Evolutionary conservation across 768 basidiomycete species (phyloP).

Genomic region (Lentinula edodes): DNA sequence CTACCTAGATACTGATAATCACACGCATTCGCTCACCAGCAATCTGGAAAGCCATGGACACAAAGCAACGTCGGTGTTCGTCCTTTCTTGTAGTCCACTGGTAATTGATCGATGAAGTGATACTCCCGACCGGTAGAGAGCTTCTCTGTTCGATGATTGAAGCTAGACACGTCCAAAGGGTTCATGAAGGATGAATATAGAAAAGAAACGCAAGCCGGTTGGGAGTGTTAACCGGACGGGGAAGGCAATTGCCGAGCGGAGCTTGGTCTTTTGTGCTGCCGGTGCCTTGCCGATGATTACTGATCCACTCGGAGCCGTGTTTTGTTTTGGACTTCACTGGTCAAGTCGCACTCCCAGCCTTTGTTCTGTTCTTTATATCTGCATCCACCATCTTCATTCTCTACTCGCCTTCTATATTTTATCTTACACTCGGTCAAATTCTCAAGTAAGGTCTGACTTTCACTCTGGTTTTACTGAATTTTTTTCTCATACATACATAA

Average conservation of each 20-base stretch:
- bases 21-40: slow-evolving; percentile 24
- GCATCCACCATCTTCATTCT: not conserved
- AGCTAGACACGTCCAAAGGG: slow-evolving; percentile 33
- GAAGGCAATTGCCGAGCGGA: not conserved
- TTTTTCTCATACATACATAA: slow-evolving; percentile 9
- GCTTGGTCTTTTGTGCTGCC: slow-evolving; percentile 15
- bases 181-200: slow-evolving; percentile 27
- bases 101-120: slow-evolving; percentile 70
- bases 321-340: slow-evolving; percentile 6
- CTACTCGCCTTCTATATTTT: slow-evolving; percentile 9
- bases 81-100: slow-evolving; percentile 32
- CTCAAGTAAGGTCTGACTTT: slow-evolving; percentile 29
- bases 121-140: slow-evolving; percentile 60
- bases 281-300: not conserved
- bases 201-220: slow-evolving; percentile 9
- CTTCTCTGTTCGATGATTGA: slow-evolving; percentile 45
- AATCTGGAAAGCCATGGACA: slow-evolving; percentile 78
- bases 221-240: slow-evolving; percentile 4
- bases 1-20: not conserved
- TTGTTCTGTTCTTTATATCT: slow-evolving; percentile 15
- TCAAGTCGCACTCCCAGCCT: not conserved
- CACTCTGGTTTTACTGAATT: slow-evolving; percentile 7
- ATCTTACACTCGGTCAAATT: slow-evolving; percentile 18
- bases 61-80: slow-evolving; percentile 55
- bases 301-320: not conserved